A percentile compares a stretch with the other conserved stretches of the same genome.
Evolutionary conservation across 441 rosid genomes (phyloP).

Genomic region (Pelargonium cotyledonis): DNA sequence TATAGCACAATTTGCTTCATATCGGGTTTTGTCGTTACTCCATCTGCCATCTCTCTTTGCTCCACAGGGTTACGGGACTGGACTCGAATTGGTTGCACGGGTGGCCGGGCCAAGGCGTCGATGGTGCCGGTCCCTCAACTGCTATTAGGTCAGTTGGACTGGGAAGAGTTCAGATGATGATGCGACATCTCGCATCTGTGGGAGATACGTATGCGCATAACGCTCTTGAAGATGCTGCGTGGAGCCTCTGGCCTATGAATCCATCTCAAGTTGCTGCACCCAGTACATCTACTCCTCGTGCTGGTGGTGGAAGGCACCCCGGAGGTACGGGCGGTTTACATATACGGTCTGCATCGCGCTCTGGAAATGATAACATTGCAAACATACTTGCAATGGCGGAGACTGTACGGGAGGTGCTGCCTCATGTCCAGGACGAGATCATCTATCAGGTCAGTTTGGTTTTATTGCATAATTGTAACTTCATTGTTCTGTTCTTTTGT

Average conservation of each 20-base stretch:
- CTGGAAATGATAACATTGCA: conserved; percentile 51
- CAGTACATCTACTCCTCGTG: conserved; percentile 45
- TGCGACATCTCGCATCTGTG: conserved; percentile 96
- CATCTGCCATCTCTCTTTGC: conserved; percentile 19
- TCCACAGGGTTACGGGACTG: conserved; percentile 63
- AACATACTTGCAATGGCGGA: conserved; percentile 87
- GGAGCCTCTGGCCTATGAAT: conserved; percentile 85
- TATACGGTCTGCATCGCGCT: conserved; percentile 46
- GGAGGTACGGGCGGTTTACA: conserved; percentile 55
- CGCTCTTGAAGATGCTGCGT: conserved; percentile 79
- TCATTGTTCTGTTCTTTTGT: no score
- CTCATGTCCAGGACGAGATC: conserved; percentile 82
- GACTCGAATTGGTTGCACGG: conserved; percentile 70
- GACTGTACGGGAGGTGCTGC: conserved; percentile 88
- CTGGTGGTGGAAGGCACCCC: conserved; percentile 38
- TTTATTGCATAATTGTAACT: conserved; percentile 4
- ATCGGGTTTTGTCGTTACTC: neutral
- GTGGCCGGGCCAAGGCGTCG: conserved; percentile 73
- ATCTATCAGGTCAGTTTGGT: conserved; percentile 63
- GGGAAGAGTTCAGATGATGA: conserved; percentile 93
- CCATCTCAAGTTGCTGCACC: conserved; percentile 62
- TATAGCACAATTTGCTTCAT: neutral
- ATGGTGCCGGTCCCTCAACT: conserved; percentile 88
- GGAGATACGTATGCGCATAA: conserved; percentile 91
- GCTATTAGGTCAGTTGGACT: conserved; percentile 68